A percentile compares a stretch with the other conserved stretches of the same genome.
phyloP scores from a whole-genome alignment of 805 yeast genomes.

The Danielozyma ontarioensis region DNA sequence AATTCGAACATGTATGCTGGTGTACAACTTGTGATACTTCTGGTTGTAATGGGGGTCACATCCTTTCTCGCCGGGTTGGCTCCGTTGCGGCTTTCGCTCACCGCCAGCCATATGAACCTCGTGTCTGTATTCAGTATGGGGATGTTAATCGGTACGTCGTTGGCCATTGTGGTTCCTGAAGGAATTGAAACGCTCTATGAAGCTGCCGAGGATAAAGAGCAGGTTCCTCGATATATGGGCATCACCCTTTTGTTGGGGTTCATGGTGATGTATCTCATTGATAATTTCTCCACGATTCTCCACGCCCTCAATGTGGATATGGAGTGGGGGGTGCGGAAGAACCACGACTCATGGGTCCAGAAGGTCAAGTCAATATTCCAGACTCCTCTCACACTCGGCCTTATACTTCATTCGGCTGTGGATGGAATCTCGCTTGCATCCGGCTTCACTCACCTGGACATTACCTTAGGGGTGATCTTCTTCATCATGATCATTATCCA shows the following conservation, averaged over 20 bases:
- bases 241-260: conserved; percentile 50
- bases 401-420: conserved; percentile 60
- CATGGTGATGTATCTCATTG: conserved; percentile 47
- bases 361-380: conserved; percentile 21
- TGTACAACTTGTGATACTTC: conserved; percentile 5
- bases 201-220: conserved; percentile 13
- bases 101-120: conserved; percentile 11
- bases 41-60: conserved; percentile 13
- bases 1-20: not conserved
- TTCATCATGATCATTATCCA: conserved; percentile 61
- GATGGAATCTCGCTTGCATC: conserved; percentile 76
- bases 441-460: conserved; percentile 37
- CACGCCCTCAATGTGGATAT: conserved; percentile 5
- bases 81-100: conserved; percentile 9
- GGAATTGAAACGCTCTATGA: conserved; percentile 45
- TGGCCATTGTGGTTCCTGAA: conserved; percentile 61
- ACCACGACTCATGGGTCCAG: not conserved
- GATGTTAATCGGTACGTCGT: conserved; percentile 53
- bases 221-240: conserved; percentile 33
- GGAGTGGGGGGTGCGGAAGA: not conserved
- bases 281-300: conserved; percentile 20
- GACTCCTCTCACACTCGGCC: conserved; percentile 53
- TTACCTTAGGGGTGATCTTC: conserved; percentile 39
- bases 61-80: conserved; percentile 15
- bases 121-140: conserved; percentile 56